Conservation (phyloP, 805 yeast genomes). For the Wickerhamiella qilinensis region DNA sequence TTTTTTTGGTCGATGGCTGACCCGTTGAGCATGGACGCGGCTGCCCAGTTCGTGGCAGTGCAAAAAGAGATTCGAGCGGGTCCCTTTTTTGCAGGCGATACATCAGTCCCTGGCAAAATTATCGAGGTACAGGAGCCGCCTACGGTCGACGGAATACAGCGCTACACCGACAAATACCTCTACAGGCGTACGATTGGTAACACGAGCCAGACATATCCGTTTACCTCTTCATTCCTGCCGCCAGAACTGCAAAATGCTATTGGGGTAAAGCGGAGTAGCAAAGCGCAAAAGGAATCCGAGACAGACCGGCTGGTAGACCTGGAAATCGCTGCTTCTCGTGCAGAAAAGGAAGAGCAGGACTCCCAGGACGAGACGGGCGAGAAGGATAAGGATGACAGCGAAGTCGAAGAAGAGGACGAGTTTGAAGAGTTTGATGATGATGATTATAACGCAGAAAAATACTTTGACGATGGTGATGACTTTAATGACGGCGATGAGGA, state of each 20-base stretch:
- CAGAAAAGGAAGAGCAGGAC: constrained; percentile 24
- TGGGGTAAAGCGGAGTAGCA: constrained; percentile 18
- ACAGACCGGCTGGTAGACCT: not conserved
- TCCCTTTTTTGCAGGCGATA: constrained; percentile 14
- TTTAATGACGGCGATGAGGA: constrained; percentile 43
- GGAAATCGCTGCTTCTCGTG: constrained; percentile 11
- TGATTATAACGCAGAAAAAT: constrained; percentile 65
- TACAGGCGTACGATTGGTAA: constrained; percentile 55
- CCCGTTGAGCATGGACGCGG: too few species aligned
- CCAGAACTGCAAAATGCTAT: constrained; percentile 57
- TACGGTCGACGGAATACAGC: constrained; percentile 47
- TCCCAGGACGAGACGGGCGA: constrained; percentile 21
- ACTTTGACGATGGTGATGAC: constrained; percentile 52
- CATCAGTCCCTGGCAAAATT: constrained; percentile 8
- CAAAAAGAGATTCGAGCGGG: constrained; percentile 10
- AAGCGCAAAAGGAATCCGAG: not conserved
- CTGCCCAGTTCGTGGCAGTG: constrained; percentile 5
- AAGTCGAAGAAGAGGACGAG: constrained; percentile 43
- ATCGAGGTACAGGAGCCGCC: constrained; percentile 8
- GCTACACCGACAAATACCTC: constrained; percentile 69
- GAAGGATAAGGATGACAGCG: constrained; percentile 28
- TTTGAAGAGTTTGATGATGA: constrained; percentile 60
- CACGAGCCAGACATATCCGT: constrained; percentile 67
- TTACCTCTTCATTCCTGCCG: constrained; percentile 55
- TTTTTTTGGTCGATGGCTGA: too few species aligned